phyloP scores from a whole-genome alignment of 1,139 yeast genomes.

The Eremothecium coryli region DNA sequence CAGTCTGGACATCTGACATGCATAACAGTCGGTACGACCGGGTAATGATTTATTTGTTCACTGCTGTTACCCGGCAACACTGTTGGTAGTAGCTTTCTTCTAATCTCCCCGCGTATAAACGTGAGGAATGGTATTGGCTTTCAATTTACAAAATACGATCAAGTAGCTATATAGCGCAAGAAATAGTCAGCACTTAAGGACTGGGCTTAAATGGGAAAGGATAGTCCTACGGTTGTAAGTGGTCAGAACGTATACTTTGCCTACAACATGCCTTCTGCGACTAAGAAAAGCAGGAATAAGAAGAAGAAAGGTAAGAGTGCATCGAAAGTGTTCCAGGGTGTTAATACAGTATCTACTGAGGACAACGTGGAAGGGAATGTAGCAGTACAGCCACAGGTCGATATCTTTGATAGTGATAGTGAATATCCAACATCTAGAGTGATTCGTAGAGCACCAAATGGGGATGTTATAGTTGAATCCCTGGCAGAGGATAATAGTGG shows the following conservation, averaged over 20 bases:
- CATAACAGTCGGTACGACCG: not conserved
- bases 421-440: constrained; percentile 69
- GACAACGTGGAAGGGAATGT: not conserved
- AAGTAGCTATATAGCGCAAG: too few relatives aligned
- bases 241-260: constrained; percentile 9
- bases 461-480: constrained; percentile 56
- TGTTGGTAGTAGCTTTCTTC: too few relatives aligned
- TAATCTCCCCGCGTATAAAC: too few relatives aligned
- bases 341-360: not conserved
- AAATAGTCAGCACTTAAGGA: not conserved
- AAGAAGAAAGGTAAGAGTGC: constrained; percentile 26
- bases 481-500: constrained; percentile 17
- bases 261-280: constrained; percentile 4
- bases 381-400: constrained; percentile 31
- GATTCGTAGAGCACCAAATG: constrained; percentile 63
- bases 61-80: too few relatives aligned
- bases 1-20: too few relatives aligned
- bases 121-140: too few relatives aligned
- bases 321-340: constrained; percentile 11
- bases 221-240: constrained; percentile 5
- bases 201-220: constrained; percentile 1
- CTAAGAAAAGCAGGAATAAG: constrained; percentile 9
- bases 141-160: too few relatives aligned
- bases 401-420: constrained; percentile 45
- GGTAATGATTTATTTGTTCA: not conserved